Base-by-base conservation (phyloP, 441 rosid genomes). In the Gossypium schwendimanii region DNA sequence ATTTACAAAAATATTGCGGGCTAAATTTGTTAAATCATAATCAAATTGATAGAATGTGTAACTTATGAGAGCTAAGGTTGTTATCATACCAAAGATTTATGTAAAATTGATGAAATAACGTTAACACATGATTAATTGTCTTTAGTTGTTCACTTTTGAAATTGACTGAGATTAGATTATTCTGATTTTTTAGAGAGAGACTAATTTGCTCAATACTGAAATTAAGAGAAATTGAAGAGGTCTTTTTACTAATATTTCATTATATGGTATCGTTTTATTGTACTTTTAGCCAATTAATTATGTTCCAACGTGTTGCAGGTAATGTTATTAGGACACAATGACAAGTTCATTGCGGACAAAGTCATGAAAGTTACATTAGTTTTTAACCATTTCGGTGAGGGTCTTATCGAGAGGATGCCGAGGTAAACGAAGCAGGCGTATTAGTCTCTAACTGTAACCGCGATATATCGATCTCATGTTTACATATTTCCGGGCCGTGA, bases 371-470 rank as follows among this genome's bases (percentile, higher is more conserved):
- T 90, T 14, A 90, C 94, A 31, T 67, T 92, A 24, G 91, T 81
- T 20, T 89, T 92, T 76, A 90, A 90, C 81, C 83, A 80, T 49
- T 92, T 90, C 54, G 96, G 93, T 14, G 63, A 77, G 20, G 91
- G 96, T 26, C 86, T 89, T 8, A 81, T 86, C 49, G 90, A 92
- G 79, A 86, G 96, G 78, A 89, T 92, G 94, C 96, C 97, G 10
- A 87, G 96, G 94, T 90, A 72, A 41, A 14, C 5, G 60, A 20
- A 4, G 2, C 2, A 2, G 11, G n/a, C 7, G 5, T 54, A 24
- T 41, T 1, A 5, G 60, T 65, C n/a, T 45, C 20, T 24, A 23
- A 23, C 39, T 12, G 10, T 49, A 6, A 17, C 21, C 4, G 1
- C 23, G 20, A 18, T 39, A 62, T 21, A 72, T 49, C 62, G n/a